These are phyloP conservation scores for Pseudocercospora macadamiae DNA, from an alignment of 2,329 filamentous ascomycete species.

Conservation along the genomic window DNA sequence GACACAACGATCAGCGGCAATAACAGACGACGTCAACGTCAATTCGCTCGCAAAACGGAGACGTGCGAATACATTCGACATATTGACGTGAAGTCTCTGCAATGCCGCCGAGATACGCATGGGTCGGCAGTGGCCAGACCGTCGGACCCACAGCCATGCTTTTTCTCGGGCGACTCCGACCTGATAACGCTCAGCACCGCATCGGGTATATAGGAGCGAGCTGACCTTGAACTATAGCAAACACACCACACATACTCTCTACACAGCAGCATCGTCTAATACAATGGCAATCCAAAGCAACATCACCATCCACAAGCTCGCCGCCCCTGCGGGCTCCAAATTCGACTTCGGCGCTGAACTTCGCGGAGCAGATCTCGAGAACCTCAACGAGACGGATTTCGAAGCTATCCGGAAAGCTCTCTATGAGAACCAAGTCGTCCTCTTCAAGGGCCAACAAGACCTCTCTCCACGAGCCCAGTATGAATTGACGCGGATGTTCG, in stretches of 20 bases:
- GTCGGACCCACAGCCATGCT: neutral
- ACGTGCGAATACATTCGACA: neutral
- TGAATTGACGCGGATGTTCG: constrained; percentile 73
- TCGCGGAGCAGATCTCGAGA: constrained; percentile 34
- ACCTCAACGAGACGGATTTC: constrained; percentile 62
- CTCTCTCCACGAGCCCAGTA: constrained; percentile 72
- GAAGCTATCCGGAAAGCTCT: constrained; percentile 65
- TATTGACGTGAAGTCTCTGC: neutral
- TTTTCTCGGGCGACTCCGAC: constrained; percentile 1
- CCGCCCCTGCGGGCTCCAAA: constrained; percentile 24
- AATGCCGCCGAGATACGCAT: neutral
- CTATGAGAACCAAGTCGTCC: constrained; percentile 69
- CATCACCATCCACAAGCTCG: constrained; percentile 33
- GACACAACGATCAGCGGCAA: neutral
- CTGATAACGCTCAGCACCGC: neutral
- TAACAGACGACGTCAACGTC: neutral
- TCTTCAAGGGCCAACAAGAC: constrained; percentile 69
- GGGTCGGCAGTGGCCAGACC: neutral
- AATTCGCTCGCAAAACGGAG: neutral
- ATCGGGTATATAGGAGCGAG: constrained; percentile 11
- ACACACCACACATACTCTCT: neutral
- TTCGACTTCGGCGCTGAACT: constrained; percentile 35
- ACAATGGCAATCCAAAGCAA: constrained; percentile 32
- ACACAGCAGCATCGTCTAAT: neutral
- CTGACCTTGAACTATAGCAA: neutral